A percentile compares a stretch with the other conserved stretches of the same genome.
Evolutionary conservation across 306 rosid genomes (phyloP).

Genomic region (Sindora glabra): DNA sequence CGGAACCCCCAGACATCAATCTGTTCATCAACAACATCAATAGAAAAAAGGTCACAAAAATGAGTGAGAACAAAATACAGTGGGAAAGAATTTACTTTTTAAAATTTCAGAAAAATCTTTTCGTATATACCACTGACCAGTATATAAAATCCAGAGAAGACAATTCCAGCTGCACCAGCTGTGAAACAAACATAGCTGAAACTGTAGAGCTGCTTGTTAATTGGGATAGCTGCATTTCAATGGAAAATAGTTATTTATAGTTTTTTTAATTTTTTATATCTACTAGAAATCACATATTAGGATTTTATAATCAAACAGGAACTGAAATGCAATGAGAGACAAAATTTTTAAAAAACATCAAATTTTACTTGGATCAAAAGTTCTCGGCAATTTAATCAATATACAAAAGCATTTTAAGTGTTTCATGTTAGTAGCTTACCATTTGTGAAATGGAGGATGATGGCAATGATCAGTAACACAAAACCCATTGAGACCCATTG

Average conservation of each 20-base stretch:
- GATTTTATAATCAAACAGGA: no score
- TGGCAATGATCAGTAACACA: constrained; percentile 48
- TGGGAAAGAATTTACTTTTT: background rate
- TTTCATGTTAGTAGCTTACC: constrained; percentile 30
- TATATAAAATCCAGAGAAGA: constrained; percentile 68
- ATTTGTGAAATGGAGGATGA: constrained; percentile 70
- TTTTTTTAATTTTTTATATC: no score
- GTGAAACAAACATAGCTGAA: constrained; percentile 90
- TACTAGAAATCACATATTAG: no score
- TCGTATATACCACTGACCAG: constrained; percentile 32
- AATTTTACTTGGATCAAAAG: no score
- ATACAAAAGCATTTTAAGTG: no score
- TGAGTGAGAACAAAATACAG: no score
- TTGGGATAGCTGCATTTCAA: constrained; percentile 62
- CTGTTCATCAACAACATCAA: constrained; percentile 25
- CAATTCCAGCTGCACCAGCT: constrained; percentile 73
- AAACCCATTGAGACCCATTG: constrained; percentile 75
- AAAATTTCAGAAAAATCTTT: no score
- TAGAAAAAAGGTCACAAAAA: background rate
- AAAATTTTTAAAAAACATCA: no score
- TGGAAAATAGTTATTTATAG: no score
- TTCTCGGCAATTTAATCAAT: no score
- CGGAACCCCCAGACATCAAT: constrained; percentile 75
- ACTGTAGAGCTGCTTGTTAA: constrained; percentile 86
- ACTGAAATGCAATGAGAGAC: no score